A percentile compares a stretch with the other conserved stretches of the same genome.
phyloP scores from a whole-genome alignment of 148 eudicot species.

The Pouteria glomerata region DNA sequence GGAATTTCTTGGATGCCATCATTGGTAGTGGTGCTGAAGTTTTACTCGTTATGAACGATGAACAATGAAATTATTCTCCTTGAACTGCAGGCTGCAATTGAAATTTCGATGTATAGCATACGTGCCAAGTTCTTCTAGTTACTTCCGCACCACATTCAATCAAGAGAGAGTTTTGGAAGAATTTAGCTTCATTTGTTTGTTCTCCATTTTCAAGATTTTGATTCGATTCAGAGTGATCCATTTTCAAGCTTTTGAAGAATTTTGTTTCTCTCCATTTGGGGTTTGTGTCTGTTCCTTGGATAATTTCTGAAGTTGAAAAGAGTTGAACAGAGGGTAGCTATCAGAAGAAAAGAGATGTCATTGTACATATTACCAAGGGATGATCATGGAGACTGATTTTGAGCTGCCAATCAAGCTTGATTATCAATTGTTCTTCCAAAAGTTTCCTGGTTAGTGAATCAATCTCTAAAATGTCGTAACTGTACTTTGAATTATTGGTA shows the following conservation, averaged over 20 bases:
- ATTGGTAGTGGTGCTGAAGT: conserved; percentile 57
- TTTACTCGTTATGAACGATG: conserved; percentile 61
- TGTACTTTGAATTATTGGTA: background rate
- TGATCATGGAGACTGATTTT: conserved; percentile 7
- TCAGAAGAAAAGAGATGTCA: background rate
- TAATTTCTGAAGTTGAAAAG: too few species aligned
- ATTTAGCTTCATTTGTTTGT: conserved; percentile 1
- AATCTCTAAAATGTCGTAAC: background rate
- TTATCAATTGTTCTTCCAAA: background rate
- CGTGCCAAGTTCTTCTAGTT: background rate
- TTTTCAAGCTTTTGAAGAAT: too few species aligned
- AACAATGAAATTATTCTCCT: conserved; percentile 21
- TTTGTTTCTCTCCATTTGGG: too few species aligned
- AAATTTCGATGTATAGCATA: background rate
- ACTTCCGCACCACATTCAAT: background rate
- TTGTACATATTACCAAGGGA: background rate
- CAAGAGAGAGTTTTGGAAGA: background rate
- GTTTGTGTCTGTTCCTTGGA: too few species aligned
- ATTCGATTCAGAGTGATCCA: too few species aligned
- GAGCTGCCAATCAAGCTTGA: background rate
- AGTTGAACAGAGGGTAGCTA: background rate
- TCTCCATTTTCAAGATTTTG: background rate
- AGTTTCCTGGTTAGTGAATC: conserved; percentile 6
- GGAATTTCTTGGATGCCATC: conserved; percentile 58
- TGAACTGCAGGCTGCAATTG: conserved; percentile 1